phyloP scores from a whole-genome alignment of 306 rosid species.

The Cucurbita moschata region DNA sequence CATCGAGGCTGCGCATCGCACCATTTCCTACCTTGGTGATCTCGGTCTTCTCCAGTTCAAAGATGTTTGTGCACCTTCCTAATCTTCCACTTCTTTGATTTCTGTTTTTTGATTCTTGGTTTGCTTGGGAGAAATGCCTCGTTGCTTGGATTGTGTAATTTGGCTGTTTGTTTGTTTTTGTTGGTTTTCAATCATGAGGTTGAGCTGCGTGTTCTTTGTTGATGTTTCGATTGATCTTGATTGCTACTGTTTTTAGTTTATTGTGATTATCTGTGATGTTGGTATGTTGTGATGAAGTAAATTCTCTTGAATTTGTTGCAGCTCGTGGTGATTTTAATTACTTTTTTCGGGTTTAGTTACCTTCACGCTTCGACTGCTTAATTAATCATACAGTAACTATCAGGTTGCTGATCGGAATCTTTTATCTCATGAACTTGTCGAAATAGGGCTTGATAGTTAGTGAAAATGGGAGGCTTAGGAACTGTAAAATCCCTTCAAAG shows the following conservation, averaged over 20 bases:
- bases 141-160: not conserved
- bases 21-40: slow-evolving; percentile 91
- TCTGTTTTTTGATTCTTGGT: not conserved
- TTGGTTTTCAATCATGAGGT: not conserved
- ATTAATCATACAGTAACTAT: not conserved
- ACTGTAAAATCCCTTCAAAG: not conserved
- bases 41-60: slow-evolving; percentile 87
- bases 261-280: not conserved
- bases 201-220: not conserved
- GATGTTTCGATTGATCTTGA: not conserved
- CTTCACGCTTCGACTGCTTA: not conserved
- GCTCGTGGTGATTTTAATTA: not conserved
- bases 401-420: not conserved
- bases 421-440: not conserved
- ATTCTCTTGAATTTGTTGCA: not conserved
- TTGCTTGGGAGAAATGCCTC: slow-evolving; percentile 16
- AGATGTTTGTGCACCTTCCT: slow-evolving; percentile 35
- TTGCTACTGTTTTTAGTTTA: not conserved
- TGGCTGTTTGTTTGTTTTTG: not conserved
- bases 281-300: not conserved
- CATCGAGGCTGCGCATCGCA: slow-evolving; percentile 76
- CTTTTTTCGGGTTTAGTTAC: not conserved
- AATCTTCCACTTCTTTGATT: not conserved
- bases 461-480: not conserved
- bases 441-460: not conserved